phyloP scores from a whole-genome alignment of 2,329 filamentous ascomycete genomes.

The Claviceps purpurea region DNA sequence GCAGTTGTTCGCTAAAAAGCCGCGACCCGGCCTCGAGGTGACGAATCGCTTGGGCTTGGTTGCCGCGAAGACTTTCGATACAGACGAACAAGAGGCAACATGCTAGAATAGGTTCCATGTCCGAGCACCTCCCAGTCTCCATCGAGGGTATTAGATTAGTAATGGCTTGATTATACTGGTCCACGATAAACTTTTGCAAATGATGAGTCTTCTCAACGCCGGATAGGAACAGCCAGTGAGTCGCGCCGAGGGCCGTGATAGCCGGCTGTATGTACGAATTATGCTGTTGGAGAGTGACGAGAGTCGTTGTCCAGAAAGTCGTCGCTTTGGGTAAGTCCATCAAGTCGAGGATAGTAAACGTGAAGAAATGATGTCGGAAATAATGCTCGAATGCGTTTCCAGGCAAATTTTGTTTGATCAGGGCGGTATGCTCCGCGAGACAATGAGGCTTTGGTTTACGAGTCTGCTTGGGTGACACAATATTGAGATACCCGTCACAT shows the following conservation, averaged over 20 bases:
- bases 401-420: not conserved
- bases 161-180: slow-evolving; percentile 3
- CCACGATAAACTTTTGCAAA: not conserved
- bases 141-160: not conserved
- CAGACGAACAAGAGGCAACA: slow-evolving; percentile 2
- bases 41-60: slow-evolving; percentile 2
- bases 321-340: slow-evolving; percentile 3
- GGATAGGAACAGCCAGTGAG: slow-evolving; percentile 1
- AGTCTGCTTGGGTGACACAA: not conserved
- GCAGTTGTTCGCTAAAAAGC: not conserved
- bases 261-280: slow-evolving; percentile 1
- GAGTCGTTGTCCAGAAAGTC: not conserved
- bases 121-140: not conserved
- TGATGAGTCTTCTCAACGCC: not conserved
- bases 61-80: slow-evolving; percentile 2
- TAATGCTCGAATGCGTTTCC: not conserved
- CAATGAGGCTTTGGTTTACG: not conserved
- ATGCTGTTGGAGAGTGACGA: slow-evolving; percentile 1
- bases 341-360: slow-evolving; percentile 2
- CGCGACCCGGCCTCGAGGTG: slow-evolving; percentile 2
- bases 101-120: slow-evolving; percentile 1
- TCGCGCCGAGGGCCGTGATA: slow-evolving; percentile 1
- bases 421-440: not conserved
- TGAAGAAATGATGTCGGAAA: slow-evolving; percentile 3
- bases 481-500: slow-evolving; percentile 1